Conservation (phyloP, 768 basidiomycete genomes). For the Suillus subluteus region DNA sequence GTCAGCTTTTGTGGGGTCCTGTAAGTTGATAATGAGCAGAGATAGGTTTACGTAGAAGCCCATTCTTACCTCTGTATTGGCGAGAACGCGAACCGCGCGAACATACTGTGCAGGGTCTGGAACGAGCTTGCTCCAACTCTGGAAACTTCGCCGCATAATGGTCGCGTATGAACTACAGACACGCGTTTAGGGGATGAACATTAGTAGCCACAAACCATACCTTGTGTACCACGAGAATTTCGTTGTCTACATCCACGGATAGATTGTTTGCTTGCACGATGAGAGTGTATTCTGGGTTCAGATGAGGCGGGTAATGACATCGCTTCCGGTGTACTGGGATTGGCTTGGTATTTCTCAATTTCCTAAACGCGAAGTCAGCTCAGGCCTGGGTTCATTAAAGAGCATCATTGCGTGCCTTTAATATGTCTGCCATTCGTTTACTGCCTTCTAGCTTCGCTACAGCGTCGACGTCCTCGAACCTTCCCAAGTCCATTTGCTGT, state of each 20-base stretch:
- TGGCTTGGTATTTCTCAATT: constrained; percentile 82
- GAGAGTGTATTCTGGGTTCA: constrained; percentile 94
- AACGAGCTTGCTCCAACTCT: constrained; percentile 94
- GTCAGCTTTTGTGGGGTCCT: constrained; percentile 89
- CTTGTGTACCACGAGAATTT: constrained; percentile 96
- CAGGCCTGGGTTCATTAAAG: background rate
- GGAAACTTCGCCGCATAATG: constrained; percentile 96
- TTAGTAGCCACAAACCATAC: constrained; percentile 38
- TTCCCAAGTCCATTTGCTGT: constrained; percentile 88
- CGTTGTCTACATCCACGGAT: constrained; percentile 97
- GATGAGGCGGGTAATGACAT: constrained; percentile 80
- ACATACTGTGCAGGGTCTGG: constrained; percentile 92
- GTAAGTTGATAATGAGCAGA: constrained; percentile 14
- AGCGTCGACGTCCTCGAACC: constrained; percentile 82
- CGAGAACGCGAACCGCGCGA: constrained; percentile 85
- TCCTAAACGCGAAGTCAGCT: constrained; percentile 53
- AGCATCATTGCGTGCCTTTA: constrained; percentile 50
- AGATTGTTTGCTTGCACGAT: constrained; percentile 98
- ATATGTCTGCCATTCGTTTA: constrained; percentile 84
- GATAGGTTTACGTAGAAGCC: background rate
- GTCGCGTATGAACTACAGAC: constrained; percentile 88
- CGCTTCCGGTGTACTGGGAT: constrained; percentile 78
- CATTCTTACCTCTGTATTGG: constrained; percentile 70
- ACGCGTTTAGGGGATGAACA: constrained; percentile 14
- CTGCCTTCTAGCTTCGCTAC: constrained; percentile 90